A percentile compares a stretch with the other conserved stretches of the same genome.
Conservation (phyloP, 2,329 filamentous ascomycete genomes). For the Thielaviopsis ethacetica region DNA sequence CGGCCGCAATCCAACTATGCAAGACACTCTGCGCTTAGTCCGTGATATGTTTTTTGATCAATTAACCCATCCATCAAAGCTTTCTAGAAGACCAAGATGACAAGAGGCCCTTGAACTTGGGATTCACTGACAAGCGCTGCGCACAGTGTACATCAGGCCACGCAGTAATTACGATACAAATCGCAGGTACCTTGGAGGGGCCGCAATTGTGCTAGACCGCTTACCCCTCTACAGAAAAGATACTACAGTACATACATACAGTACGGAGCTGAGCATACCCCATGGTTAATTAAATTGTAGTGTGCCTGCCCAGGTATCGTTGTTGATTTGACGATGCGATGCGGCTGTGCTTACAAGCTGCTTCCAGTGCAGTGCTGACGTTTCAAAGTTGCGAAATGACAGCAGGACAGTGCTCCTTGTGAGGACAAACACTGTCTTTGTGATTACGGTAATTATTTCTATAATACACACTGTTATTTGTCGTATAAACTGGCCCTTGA, state of each 20-base stretch:
- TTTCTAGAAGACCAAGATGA: background rate
- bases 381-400: background rate
- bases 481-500: background rate
- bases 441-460: background rate
- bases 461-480: background rate
- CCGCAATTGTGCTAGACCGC: background rate
- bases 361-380: background rate
- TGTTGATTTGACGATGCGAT: background rate
- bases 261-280: no score
- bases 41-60: background rate
- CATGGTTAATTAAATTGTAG: background rate
- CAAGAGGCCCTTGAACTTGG: background rate
- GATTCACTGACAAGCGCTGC: background rate
- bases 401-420: background rate
- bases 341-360: background rate
- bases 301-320: background rate
- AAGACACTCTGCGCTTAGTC: background rate
- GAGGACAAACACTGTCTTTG: background rate
- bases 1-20: no score
- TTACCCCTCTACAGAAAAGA: background rate
- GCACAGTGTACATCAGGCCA: background rate
- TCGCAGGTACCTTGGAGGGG: background rate
- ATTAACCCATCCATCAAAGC: background rate
- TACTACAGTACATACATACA: no score
- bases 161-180: background rate